Conservation (phyloP, 176 grass and related monocot genomes). For the Triticum turgidum region DNA sequence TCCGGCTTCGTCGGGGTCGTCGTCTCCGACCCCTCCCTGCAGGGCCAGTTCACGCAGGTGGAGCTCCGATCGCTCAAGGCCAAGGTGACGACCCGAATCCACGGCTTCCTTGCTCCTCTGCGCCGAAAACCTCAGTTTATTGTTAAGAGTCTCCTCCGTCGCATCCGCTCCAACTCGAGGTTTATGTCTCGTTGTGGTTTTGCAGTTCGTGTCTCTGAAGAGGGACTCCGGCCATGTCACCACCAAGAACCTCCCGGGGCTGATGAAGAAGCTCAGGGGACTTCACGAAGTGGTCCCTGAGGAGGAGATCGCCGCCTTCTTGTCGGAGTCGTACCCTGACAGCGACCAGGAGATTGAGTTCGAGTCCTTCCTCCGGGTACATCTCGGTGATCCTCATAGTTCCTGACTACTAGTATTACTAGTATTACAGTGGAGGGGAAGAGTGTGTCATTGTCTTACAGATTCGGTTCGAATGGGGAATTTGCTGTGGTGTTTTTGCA, state of each 20-base stretch:
- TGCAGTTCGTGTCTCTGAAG: constrained; percentile 71
- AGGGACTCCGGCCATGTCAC: constrained; percentile 71
- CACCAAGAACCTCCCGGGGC: constrained; percentile 63
- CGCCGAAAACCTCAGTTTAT: neutral
- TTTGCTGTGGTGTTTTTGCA: constrained; percentile 17
- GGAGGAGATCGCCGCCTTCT: constrained; percentile 63
- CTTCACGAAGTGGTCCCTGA: constrained; percentile 65
- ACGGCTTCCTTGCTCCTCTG: neutral
- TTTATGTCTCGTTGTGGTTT: constrained; percentile 18
- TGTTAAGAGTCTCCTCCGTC: neutral
- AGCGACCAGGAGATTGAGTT: constrained; percentile 81
- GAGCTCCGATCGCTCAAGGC: constrained; percentile 89
- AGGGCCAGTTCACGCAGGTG: constrained; percentile 98
- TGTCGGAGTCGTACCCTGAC: constrained; percentile 68
- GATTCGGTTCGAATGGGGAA: constrained; percentile 11
- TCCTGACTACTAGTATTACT: neutral
- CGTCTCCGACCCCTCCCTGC: constrained; percentile 94
- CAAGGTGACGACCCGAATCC: constrained; percentile 58
- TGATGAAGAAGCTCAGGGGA: constrained; percentile 86
- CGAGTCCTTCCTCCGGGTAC: constrained; percentile 81
- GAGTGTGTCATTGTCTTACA: neutral
- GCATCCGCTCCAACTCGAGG: neutral
- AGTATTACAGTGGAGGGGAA: neutral
- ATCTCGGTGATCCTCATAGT: constrained; percentile 8
- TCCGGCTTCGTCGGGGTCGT: constrained; percentile 84